Evolutionary conservation across 305 asterid genomes (phyloP).

Genomic region (Caryopteris hybrid): DNA sequence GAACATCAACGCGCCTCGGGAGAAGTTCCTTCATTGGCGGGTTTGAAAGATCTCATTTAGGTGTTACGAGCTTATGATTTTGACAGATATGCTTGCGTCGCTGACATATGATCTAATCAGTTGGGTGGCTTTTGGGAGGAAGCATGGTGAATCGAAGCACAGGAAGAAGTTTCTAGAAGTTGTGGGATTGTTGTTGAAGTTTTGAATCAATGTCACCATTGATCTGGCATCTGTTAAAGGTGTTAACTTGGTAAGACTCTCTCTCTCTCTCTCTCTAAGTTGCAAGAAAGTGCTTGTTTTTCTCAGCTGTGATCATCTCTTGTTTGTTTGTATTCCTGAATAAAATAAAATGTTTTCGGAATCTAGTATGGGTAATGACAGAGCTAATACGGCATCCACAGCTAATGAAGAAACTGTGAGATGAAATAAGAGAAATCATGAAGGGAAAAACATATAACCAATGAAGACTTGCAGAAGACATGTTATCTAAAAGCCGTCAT

Average conservation of each 20-base stretch:
- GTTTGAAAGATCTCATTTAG: no score
- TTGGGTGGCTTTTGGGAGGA: not conserved
- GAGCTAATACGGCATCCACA: constrained; percentile 11
- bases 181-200: not conserved
- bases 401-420: constrained; percentile 1
- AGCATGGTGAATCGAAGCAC: not conserved
- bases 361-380: constrained; percentile 8
- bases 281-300: no score
- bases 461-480: not conserved
- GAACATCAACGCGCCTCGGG: no score
- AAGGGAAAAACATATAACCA: not conserved
- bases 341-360: no score
- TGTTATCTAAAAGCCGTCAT: constrained; percentile 4
- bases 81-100: not conserved
- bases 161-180: constrained; percentile 5
- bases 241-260: not conserved
- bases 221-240: not conserved
- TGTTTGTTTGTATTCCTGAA: no score
- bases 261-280: no score
- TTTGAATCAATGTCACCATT: constrained; percentile 2
- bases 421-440: not conserved
- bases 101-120: not conserved
- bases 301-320: no score
- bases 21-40: no score
- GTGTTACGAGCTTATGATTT: no score